Base-by-base conservation (phyloP, 306 rosid species). In the Pterocarpus santalinus region DNA sequence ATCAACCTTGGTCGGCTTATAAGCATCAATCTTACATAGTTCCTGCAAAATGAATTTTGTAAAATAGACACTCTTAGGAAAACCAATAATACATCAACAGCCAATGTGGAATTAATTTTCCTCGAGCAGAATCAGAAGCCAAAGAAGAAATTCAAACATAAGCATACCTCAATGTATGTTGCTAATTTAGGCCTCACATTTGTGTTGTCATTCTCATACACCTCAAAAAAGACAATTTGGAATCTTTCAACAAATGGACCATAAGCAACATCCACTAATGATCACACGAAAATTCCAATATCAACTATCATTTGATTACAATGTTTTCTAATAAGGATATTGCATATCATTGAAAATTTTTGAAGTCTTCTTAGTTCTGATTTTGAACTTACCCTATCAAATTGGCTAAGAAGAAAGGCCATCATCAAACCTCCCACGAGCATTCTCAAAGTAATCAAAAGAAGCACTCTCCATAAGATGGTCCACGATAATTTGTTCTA, bases 371-470 rank as follows among this genome's bases (percentile, higher is more conserved):
- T 52, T 15, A 55, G 4, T 2, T n/a, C 30, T 39, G n/a, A 58
- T 28, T 74, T 15, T 39, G 33, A 39, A 87, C 83, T 81, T 72
- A 89, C 91, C 86, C 63, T 67, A 75, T 92, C 86, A 69, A 89
- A 77, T 63, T 85, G 92, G 7, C 91, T 92, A 14, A 91, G 80
- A 36, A 91, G 65, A 82, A 88, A 88, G 17, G 93, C 94, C 92
- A 8, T 87, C 92, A 2, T 86, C 83, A 33, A 86, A 88, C 32
- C 88, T 88, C 4, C 70, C 73, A 33, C 86, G 85, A 75, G 91
- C 81, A 63, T 80, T 85, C 65, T 91, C 96, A 72, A 91, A 49
- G 81, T 81, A 87, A 88, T 89, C 92, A 87, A 91, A 91, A 70
- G 83, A 85, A 32, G 86, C 77, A 46, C 85, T 22, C 28, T 22